These are phyloP conservation scores for Blastobotrys americana DNA, from an alignment of 805 yeast species.

Conservation along the genomic window DNA sequence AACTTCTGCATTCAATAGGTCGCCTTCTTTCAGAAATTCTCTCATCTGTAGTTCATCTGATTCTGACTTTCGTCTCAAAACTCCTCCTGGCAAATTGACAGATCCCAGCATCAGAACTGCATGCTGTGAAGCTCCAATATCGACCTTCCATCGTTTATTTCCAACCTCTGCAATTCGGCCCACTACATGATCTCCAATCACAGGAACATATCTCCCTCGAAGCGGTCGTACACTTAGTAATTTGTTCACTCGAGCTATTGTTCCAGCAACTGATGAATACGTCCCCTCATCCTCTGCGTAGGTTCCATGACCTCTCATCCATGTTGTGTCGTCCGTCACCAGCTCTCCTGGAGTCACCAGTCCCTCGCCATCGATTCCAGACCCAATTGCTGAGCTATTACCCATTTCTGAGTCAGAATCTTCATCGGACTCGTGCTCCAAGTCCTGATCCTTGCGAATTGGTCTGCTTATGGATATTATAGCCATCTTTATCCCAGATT, in stretches of 20 bases:
- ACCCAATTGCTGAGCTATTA: constrained; percentile 4
- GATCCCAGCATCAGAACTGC: constrained; percentile 91
- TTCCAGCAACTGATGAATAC: constrained; percentile 89
- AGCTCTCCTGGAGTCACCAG: constrained; percentile 93
- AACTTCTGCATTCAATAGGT: constrained; percentile 89
- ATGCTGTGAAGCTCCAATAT: constrained; percentile 90
- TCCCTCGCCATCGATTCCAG: constrained; percentile 17
- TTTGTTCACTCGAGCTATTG: constrained; percentile 76
- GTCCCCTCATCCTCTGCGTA: constrained; percentile 69
- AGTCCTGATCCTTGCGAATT: too few relatives aligned
- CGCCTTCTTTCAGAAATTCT: constrained; percentile 89
- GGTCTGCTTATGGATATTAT: background rate
- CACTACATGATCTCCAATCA: constrained; percentile 91
- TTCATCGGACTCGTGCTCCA: too few relatives aligned
- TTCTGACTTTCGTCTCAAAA: constrained; percentile 86
- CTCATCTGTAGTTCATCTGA: constrained; percentile 97
- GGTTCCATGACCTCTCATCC: constrained; percentile 99
- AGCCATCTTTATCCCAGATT: too few relatives aligned
- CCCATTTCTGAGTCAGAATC: constrained; percentile 21
- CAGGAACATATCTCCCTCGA: constrained; percentile 83
- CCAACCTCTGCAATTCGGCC: constrained; percentile 95
- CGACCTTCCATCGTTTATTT: constrained; percentile 91
- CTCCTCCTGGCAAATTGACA: constrained; percentile 95
- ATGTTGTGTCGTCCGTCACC: constrained; percentile 88
- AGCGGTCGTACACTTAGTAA: constrained; percentile 79